Base-by-base conservation (phyloP, 2,329 filamentous ascomycete genomes). In the Lachnellula hyalina region DNA sequence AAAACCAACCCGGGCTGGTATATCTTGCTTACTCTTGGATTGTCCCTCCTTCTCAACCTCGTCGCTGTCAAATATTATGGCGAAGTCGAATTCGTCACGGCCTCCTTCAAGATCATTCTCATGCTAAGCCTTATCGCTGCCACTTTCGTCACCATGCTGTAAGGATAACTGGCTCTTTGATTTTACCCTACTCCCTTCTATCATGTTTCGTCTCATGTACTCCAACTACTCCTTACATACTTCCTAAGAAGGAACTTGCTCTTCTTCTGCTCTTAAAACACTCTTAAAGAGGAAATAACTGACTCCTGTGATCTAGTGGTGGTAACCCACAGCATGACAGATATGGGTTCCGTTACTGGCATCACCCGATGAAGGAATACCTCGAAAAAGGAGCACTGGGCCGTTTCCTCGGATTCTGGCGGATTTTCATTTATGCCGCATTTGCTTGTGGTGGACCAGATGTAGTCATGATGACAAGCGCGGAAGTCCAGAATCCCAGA, bases 331-430 rank as follows among this genome's bases (percentile, higher is more conserved):
- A 72, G 51, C 75, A 78, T 54, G 69, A 77, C 17, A 71, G 73
- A 2, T 67, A 80, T 7, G 78, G 79, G n/a, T 79, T 79, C 63
- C 64, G 67, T 25, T 76, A 77, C 60, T 80, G 76, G 76, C 74
- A 38, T 86, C 85, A 71, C 89, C 82, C 42, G 84, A 86, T 0
- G 85, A 83, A 3, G 81, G 80, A 85, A 62, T 81, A 85, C 64
- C 78, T 87, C 15, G 76, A 75, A 3, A 73, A 71, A 0, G 82
- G 81, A 2, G 48, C 64, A 11, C 80, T 76, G 72, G 85, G 85
- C 14, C 74, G 76, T 15, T 89, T 89, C 64, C 75, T 87, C 5
- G 59, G 49, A 1, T 57, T 55, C 32, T 59, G 63, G 73, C 71
- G 67, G 73, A 51, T 54, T 11, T 45, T 59, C 19, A 53, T 57